Base-by-base conservation (phyloP, 2,329 filamentous ascomycete species). In the Phialemonium atrogriseum region DNA sequence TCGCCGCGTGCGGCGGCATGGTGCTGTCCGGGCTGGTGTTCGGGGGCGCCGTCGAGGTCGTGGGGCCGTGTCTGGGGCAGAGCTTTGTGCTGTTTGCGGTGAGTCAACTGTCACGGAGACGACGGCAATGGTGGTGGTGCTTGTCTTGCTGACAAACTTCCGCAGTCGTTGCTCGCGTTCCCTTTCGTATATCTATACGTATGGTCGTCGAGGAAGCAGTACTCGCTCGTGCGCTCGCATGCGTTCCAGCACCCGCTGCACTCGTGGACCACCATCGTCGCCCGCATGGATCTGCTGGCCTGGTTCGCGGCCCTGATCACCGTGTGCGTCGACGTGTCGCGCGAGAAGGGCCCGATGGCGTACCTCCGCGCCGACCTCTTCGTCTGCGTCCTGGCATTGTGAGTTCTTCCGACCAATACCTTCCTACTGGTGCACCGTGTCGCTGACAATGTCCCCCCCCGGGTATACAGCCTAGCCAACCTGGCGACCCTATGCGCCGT, bases 141-240 rank as follows among this genome's bases (percentile, higher is more conserved):
- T n/a, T n/a, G n/a, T n/a, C n/a, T 12, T 13, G 11, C 19, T 18
- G 8, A 18, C 32, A 23, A 29, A 32, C 12, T n/a, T 12, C 12
- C 14, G 9, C 14, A 26, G 26, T 30, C 22, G 10, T 12, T 55
- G 8, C 41, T 56, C 9, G 46, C 49, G 0, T 32, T 55, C 2
- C 33, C 51, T 11, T 58, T 57, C 32, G 38, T 56, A 21, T 29
- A 34, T n/a, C 37, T 55, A 4, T 49, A 58, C 27, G 10, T 51
- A n/a, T 29, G 47, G 8, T 49, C 52, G 0, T 44, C 54, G 2
- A 32, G 38, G 7, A 42, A 37, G 11, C 44, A 46, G 8, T 39
- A 45, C 19, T 30, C 37, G 7, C 42, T 50, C 23, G 31, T 41
- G 16, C 43, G 43, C 10, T 31, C 36, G 2, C 45, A 46, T 7